Conservation (phyloP, 768 basidiomycete genomes). For the Dendrothele bispora region DNA sequence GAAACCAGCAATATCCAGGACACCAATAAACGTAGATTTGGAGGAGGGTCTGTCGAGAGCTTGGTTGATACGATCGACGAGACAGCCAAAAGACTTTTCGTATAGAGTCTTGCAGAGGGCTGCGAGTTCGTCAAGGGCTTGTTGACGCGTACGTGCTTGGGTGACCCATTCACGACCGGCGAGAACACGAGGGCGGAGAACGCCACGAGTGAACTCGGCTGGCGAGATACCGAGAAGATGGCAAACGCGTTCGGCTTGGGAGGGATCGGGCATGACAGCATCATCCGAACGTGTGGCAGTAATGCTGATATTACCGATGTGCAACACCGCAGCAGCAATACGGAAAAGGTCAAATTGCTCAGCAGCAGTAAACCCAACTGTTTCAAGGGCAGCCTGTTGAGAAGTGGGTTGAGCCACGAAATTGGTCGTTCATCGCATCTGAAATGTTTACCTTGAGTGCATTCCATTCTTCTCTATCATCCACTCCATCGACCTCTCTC, state of each 20-base stretch:
- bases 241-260: conserved; percentile 87
- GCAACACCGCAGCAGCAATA: conserved; percentile 90
- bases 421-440: neutral
- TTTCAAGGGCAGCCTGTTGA: conserved; percentile 73
- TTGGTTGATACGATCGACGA: conserved; percentile 94
- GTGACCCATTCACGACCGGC: conserved; percentile 98
- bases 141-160: conserved; percentile 86
- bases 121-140: conserved; percentile 89
- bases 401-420: conserved; percentile 2
- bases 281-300: conserved; percentile 78
- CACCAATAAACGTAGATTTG: conserved; percentile 94
- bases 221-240: conserved; percentile 89
- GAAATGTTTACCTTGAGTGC: conserved; percentile 65
- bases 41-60: conserved; percentile 92
- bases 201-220: conserved; percentile 84
- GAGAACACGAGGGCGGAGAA: conserved; percentile 85
- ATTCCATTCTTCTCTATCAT: conserved; percentile 89
- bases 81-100: conserved; percentile 92
- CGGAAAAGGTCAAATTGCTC: conserved; percentile 95
- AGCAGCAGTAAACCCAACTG: conserved; percentile 80
- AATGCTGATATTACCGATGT: conserved; percentile 91
- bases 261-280: conserved; percentile 73
- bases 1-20: conserved; percentile 98
- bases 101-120: conserved; percentile 94
- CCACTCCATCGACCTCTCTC: conserved; percentile 91